Conservation (phyloP, 805 yeast species). For the Nakazawaea siamensis region DNA sequence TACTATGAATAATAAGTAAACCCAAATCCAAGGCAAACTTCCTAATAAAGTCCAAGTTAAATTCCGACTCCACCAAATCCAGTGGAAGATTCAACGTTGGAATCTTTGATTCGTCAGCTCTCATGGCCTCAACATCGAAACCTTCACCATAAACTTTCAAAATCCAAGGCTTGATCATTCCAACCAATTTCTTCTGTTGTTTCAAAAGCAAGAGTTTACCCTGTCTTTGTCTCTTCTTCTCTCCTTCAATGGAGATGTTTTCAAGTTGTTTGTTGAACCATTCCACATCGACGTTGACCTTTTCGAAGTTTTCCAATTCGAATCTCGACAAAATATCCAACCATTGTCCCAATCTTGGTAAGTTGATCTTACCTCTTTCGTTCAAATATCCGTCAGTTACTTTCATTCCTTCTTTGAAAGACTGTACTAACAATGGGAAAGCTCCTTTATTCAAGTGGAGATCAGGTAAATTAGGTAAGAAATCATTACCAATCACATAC, state of each 20-base stretch:
- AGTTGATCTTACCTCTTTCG: conserved; percentile 73
- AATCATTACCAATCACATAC: conserved; percentile 96
- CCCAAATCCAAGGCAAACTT: conserved; percentile 61
- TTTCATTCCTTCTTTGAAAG: conserved; percentile 76
- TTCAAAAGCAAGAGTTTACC: conserved; percentile 60
- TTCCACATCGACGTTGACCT: conserved; percentile 72
- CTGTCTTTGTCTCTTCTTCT: conserved; percentile 52
- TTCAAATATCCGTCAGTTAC: conserved; percentile 78
- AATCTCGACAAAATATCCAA: conserved; percentile 66
- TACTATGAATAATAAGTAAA: conserved; percentile 56
- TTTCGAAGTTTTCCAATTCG: conserved; percentile 82
- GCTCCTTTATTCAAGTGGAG: conserved; percentile 93
- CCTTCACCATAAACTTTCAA: conserved; percentile 19
- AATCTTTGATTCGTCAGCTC: conserved; percentile 28
- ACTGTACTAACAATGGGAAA: conserved; percentile 81
- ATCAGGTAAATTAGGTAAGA: conserved; percentile 94
- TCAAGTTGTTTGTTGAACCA: conserved; percentile 88
- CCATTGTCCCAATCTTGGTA: conserved; percentile 67
- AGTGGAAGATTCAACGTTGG: conserved; percentile 40
- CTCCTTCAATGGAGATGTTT: conserved; percentile 67
- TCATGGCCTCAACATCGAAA: conserved; percentile 24
- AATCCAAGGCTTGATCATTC: conserved; percentile 45
- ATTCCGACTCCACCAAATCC: conserved; percentile 33
- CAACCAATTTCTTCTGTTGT: conserved; percentile 70
- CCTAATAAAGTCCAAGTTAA: conserved; percentile 53